Evolutionary conservation across 2,329 filamentous ascomycete genomes (phyloP).

Genomic region (Cadophora sp.): DNA sequence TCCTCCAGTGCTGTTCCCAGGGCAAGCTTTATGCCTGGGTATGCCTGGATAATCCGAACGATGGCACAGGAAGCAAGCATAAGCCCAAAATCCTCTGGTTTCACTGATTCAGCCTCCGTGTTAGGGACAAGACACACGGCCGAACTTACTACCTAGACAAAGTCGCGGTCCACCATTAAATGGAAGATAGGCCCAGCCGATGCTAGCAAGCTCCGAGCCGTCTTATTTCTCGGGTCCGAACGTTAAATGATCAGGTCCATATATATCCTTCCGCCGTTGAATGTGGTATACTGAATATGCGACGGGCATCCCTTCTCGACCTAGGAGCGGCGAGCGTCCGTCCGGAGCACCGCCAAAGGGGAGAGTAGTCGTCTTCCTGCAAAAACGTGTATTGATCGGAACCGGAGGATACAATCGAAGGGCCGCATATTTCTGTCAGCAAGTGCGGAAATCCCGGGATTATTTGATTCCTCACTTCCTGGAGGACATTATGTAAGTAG

Average conservation of each 20-base stretch:
- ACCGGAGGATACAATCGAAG: conserved; percentile 28
- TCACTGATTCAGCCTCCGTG: conserved; percentile 17
- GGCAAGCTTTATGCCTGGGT: conserved; percentile 24
- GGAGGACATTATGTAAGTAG: conserved; percentile 28
- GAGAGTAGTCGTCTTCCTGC: conserved; percentile 30
- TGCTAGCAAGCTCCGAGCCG: conserved; percentile 47
- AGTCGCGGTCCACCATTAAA: conserved; percentile 44
- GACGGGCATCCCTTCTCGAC: conserved; percentile 35
- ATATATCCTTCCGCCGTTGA: conserved; percentile 41
- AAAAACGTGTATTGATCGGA: conserved; percentile 28
- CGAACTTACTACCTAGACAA: conserved; percentile 43
- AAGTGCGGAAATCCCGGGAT: conserved; percentile 5
- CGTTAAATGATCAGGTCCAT: conserved; percentile 43
- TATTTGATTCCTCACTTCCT: conserved; percentile 29
- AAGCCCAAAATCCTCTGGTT: conserved; percentile 31
- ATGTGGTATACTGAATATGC: conserved; percentile 38
- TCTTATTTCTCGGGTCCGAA: conserved; percentile 45
- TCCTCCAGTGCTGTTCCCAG: conserved; percentile 26
- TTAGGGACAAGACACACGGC: conserved; percentile 11
- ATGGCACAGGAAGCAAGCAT: conserved; percentile 33
- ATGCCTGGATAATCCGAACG: conserved; percentile 29
- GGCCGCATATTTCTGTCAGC: conserved; percentile 23
- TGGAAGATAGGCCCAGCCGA: conserved; percentile 41
- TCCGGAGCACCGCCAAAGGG: conserved; percentile 43
- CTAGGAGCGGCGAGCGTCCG: conserved; percentile 37